Evolutionary conservation across 148 eudicot species (phyloP).

Genomic region (Polygonum maritimum): DNA sequence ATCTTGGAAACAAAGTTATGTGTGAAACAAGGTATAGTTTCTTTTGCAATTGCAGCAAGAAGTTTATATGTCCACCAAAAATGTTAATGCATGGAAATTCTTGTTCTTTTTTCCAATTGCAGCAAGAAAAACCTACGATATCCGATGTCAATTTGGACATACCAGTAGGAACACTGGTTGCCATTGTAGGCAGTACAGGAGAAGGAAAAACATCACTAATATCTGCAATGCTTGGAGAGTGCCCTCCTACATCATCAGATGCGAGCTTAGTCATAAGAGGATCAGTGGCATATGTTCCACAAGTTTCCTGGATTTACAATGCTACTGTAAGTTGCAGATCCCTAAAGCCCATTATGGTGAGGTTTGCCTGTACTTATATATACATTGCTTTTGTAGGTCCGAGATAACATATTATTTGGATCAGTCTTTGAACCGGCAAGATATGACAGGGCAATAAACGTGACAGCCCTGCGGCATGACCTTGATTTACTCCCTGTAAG

Average conservation of each 20-base stretch:
- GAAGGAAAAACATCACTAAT: constrained; percentile 95
- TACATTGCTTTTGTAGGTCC: constrained; percentile 48
- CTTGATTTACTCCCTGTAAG: constrained; percentile 81
- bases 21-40: too few species aligned
- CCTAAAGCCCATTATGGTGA: not conserved
- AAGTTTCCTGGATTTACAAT: constrained; percentile 98
- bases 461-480: constrained; percentile 78
- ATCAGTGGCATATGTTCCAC: constrained; percentile 79
- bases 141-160: constrained; percentile 68
- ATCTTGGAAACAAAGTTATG: not conserved
- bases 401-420: constrained; percentile 89
- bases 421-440: constrained; percentile 51
- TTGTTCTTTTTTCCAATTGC: constrained; percentile 10
- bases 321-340: constrained; percentile 64
- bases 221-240: constrained; percentile 97
- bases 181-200: constrained; percentile 93
- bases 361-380: not conserved
- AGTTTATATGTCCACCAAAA: not conserved
- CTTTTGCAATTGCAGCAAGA: too few species aligned
- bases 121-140: constrained; percentile 74
- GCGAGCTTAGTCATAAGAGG: constrained; percentile 67
- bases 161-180: constrained; percentile 81
- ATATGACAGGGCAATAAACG: constrained; percentile 70
- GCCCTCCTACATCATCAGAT: constrained; percentile 54
- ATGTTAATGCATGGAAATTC: not conserved